Percentiles rank a stretch among this genome's conserved stretches.
Conservation (phyloP, 108 stramenopile species). For the Skeletonema grethae region DNA sequence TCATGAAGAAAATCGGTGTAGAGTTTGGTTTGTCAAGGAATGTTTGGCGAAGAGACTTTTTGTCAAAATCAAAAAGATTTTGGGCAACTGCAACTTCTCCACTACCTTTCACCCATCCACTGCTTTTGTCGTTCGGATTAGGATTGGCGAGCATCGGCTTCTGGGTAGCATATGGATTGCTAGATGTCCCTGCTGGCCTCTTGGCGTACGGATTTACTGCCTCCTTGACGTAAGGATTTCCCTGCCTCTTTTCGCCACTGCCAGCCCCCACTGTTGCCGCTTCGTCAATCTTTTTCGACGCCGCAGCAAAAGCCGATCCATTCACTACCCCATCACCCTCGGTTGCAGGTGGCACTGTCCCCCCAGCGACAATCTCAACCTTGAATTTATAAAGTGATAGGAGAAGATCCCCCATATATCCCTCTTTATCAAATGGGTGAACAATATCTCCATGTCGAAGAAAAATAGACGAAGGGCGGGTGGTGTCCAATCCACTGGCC, state of each 20-base stretch:
- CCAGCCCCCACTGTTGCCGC: conserved; percentile 1
- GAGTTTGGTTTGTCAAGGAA: not conserved
- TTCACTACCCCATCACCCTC: not conserved
- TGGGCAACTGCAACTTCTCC: not conserved
- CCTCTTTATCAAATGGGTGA: too few relatives aligned
- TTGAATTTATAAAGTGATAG: conserved; percentile 1
- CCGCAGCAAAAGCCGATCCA: not conserved
- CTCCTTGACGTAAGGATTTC: not conserved
- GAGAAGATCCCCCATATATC: not conserved
- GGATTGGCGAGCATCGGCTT: too few relatives aligned
- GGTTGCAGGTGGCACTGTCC: not conserved
- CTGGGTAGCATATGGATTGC: too few relatives aligned
- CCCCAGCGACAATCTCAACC: not conserved
- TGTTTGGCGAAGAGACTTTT: not conserved
- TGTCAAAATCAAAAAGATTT: not conserved
- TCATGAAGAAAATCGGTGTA: not conserved
- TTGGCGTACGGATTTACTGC: too few relatives aligned
- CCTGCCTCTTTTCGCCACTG: not conserved
- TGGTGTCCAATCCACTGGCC: not conserved
- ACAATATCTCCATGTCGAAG: not conserved
- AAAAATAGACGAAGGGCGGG: not conserved
- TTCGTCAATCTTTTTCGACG: conserved; percentile 11
- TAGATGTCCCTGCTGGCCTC: too few relatives aligned
- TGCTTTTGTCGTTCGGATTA: too few relatives aligned
- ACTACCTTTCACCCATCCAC: not conserved